Evolutionary conservation across 805 yeast genomes (phyloP), one percentile per base, ranked within the genome.

Genomic region (Zygosaccharomyces bisporus): DNA sequence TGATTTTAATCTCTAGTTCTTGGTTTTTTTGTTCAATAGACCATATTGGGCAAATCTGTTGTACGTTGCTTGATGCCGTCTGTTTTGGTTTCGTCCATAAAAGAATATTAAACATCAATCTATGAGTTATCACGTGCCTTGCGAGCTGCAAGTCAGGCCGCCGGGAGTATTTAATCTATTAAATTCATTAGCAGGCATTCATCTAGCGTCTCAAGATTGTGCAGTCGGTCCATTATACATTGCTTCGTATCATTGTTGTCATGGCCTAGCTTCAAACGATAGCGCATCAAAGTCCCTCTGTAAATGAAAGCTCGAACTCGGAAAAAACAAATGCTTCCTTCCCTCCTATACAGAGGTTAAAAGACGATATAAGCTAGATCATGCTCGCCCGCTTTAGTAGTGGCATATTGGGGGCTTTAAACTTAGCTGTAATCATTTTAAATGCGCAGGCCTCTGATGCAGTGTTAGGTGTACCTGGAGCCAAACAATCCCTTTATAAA

Each of bases 381-480:
- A 39, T 39, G 34, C 20, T 30, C n/a, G 9, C 18, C 10, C 35
- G 24, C 16, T 30, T 30, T 16, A 10, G n/a, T 17, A 7, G n/a
- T 8, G 35, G 25, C 17, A 32, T 37, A 16, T 27, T 27, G 31
- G 31, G 31, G n/a, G 31, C 31, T 6, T 13, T 45, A 14, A 40
- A 36, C 9, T 19, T 34, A 16, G 18, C 13, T 37, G 40, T 32
- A 16, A 18, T 40, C 34, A 31, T 19, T 16, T 25, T 16, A 14
- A 16, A 20, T 20, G 38, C 34, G 5, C 38, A 23, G 16, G 27
- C 23, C 17, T 33, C 44, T 6, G 40, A 37, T 10, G 13, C 12
- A 14, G 40, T 44, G 19, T 32, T 25, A 19, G 60, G 63, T 14
- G 56, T 58, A 17, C 43, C 58, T 3, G 57, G 52, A 18, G 54